Evolutionary conservation across 352 stramenopile genomes (phyloP), one percentile per base, ranked within the genome.

Genomic region (Pythium guiyangense): DNA sequence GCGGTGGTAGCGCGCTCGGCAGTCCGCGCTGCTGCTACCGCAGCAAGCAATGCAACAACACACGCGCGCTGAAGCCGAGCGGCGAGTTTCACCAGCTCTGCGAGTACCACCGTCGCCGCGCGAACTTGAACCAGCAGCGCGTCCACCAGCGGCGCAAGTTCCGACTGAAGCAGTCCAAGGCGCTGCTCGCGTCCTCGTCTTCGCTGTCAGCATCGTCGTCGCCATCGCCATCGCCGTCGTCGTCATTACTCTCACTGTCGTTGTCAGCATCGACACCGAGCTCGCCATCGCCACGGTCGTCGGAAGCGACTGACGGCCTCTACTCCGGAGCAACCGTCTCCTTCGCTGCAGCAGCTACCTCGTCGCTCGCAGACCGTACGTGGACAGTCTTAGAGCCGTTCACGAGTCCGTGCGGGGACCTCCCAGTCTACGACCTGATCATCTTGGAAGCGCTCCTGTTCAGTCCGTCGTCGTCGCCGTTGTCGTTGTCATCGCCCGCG

Each of bases 111-210:
- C 22, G 22, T 1, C 22, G 22, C 22, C 22, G 22, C 0, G 68
- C 68, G 15, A 80, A 80, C 58, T 49, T 67, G 42, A 76, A 77
- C 60, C 71, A 77, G 55, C 65, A 64, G 20, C 65, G 62, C 6
- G 62, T 70, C 58, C 60, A 72, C 37, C 54, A 75, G 52, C 67
- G 67, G 20, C 64, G 63, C 3, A 51, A 51, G 34, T 11, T 54
- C 22, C 49, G 49, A 12, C 15, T 54, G 8, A 43, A 45, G 31
- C 29, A 54, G 22, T 18, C 49, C 45, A 50, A 22, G 9, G 29
- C 49, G 22, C 27, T 44, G 15, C 49, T 54, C 9, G 17, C 45
- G 14, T 50, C 25, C 12, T 37, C 45, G 22, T 37, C 25, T 20
- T n/a, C n/a, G n/a, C n/a, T n/a, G n/a, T n/a, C n/a, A n/a, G n/a